Base-by-base conservation (phyloP, 1,284 basidiomycete genomes). In the Lentinus polychrous region DNA sequence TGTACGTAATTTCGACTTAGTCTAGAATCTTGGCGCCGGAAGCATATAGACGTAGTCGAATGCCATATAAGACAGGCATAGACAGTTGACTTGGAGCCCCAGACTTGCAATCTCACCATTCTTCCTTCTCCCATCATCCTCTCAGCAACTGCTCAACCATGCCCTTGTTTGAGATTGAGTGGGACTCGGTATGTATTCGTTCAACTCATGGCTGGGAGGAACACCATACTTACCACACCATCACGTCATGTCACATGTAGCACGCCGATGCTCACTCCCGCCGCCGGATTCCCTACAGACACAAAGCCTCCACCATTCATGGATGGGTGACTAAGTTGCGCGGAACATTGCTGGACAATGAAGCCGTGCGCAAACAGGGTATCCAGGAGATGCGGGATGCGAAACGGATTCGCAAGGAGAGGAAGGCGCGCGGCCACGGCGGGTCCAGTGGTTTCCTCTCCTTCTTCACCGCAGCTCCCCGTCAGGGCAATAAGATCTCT, bases 291-390 rank as follows among this genome's bases (percentile, higher is more conserved):
- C 57, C 53, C 18, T 57, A 60, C 52, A 71, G 65, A 40, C 79
- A 73, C 49, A 78, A 79, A 44, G 73, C 83, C 11, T 85, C 82
- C 3, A 74, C 74, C 3, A 72, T 86, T 62, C 85, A 87, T 57
- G 85, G 85, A 45, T 87, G 84, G 83, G 69, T 88, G 51, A 78
- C 80, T n/a, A 87, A 87, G 65, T 76, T 81, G 75, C 75, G 85
- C 52, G 86, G 85, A 31, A 87, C 86, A 14, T 67, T 88, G 42
- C 60, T 73, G 22, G 84, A 82, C 32, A 73, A 84, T 60, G 85
- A 88, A 59, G 57, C 55, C n/a, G 65, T 83, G 38, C 73, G 85
- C 53, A 75, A 65, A 44, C 70, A 62, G 55, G 80, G 68, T 41
- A 65, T 67, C 34, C 50, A 54, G 27, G 68, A 70, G 60, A 69